Evolutionary conservation across 345 rosid species (phyloP), one percentile per base, ranked within the genome.

Genomic region (Populus nigra): DNA sequence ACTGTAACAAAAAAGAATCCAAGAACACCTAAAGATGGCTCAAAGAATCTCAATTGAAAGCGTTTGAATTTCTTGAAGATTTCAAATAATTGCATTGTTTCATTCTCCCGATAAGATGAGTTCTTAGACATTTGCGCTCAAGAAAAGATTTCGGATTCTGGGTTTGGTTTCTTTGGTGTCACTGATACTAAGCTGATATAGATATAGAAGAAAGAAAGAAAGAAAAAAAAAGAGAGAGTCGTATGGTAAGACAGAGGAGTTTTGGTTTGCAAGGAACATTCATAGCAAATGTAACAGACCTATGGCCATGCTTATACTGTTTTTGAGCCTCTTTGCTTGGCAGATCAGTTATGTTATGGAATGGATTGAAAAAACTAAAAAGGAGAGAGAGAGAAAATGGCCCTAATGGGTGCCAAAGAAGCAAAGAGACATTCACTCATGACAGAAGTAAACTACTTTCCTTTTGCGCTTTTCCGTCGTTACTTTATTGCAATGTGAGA

Each of bases 11-110:
- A 74, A 80, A 93, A 86, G 83, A 91, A 91, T 29, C 94, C 94
- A 81, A 91, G 83, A 67, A 89, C 78, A 25, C 95, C 89, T 10
- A 90, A 59, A 50, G 91, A 94, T 3, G 94, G 95, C 83, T 93
- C 98, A 61, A 89, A 83, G 61, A 87, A 86, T 80, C 85, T 83
- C 17, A 88, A 47, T 4, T 47, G 53, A 12, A 47, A 80, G 25
- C 94, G 90, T 86, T 90, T 91, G 83, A 93, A 77, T 86, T 88
- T 87, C 88, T 87, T 88, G 31, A 74, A 80, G 65, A 83, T 77
- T 43, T 88, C 91, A 25, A 65, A 76, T 49, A 78, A 67, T 36
- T 84, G 86, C 83, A 82, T 77, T 25, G 82, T 79, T 84, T 80
- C 90, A 71, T 83, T 80, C 72, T 86, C 88, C 75, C 83, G 85